Evolutionary conservation across 495 filamentous ascomycete species (phyloP).

Genomic region (Daldinia vernicosa): DNA sequence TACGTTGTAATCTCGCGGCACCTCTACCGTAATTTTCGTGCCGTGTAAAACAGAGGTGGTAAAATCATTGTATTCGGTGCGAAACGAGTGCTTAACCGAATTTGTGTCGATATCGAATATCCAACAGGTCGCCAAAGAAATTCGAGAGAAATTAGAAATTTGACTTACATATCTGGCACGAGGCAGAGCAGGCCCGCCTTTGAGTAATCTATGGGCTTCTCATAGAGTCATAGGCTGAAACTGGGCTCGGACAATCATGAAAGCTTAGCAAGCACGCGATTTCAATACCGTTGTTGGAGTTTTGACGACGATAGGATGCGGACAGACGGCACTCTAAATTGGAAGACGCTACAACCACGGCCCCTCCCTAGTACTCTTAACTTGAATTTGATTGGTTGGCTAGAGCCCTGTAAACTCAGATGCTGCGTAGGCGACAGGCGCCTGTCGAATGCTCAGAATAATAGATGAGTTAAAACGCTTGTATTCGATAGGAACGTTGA

Average conservation of each 20-base stretch:
- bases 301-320: conserved; percentile 8
- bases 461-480: conserved; percentile 1
- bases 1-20: not conserved
- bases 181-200: conserved; percentile 33
- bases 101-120: not conserved
- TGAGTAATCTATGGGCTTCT: conserved; percentile 30
- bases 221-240: conserved; percentile 18
- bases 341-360: conserved; percentile 1
- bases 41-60: not conserved
- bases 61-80: not conserved
- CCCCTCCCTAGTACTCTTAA: not conserved
- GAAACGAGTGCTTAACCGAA: not conserved
- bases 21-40: not conserved
- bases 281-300: conserved; percentile 1
- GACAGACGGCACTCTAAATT: conserved; percentile 3
- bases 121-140: not conserved
- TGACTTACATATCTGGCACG: conserved; percentile 30
- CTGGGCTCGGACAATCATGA: conserved; percentile 8
- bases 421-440: not conserved
- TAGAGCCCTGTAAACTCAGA: not conserved
- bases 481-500: conserved; percentile 28
- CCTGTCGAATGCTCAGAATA: not conserved
- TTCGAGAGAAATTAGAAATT: not conserved
- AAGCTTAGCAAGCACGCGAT: not conserved
- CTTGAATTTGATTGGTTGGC: not conserved